phyloP scores from a whole-genome alignment of 306 rosid genomes.

The Prunus kanzakura region DNA sequence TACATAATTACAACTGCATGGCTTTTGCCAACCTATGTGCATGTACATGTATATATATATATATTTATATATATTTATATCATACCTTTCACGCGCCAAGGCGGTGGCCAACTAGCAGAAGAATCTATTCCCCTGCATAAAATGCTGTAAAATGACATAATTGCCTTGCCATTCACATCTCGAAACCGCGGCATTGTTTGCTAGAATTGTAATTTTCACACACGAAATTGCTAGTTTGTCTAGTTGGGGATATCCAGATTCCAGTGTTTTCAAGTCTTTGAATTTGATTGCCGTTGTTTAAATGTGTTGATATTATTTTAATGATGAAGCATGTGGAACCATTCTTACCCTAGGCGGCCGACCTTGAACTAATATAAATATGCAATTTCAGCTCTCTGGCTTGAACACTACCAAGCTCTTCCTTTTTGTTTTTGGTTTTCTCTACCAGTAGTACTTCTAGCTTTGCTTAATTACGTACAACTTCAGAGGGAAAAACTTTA shows the following conservation, averaged over 20 bases:
- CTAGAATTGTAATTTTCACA: conserved; percentile 29
- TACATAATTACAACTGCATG: conserved; percentile 45
- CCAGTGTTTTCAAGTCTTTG: conserved; percentile 14
- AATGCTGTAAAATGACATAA: conserved; percentile 24
- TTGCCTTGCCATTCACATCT: conserved; percentile 11
- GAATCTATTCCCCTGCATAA: neutral
- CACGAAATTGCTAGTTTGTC: conserved; percentile 1
- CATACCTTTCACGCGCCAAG: conserved; percentile 40
- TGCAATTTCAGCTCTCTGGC: conserved; percentile 23
- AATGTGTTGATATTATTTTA: conserved; percentile 29
- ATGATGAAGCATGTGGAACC: conserved; percentile 47
- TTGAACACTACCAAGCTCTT: conserved; percentile 13
- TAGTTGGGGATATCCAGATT: conserved; percentile 26
- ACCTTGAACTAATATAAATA: conserved; percentile 51
- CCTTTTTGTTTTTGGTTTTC: neutral
- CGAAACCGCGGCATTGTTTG: neutral
- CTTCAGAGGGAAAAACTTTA: neutral
- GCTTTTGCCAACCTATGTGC: conserved; percentile 45
- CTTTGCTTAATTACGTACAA: neutral
- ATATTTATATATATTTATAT: neutral
- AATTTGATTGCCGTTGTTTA: conserved; percentile 1
- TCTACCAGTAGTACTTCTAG: neutral
- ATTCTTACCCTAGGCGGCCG: conserved; percentile 31
- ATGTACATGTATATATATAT: neutral
- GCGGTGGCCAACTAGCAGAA: conserved; percentile 42